A percentile compares a stretch with the other conserved stretches of the same genome.
Conservation (phyloP, 805 yeast species). For the Zygosaccharomyces lentus region DNA sequence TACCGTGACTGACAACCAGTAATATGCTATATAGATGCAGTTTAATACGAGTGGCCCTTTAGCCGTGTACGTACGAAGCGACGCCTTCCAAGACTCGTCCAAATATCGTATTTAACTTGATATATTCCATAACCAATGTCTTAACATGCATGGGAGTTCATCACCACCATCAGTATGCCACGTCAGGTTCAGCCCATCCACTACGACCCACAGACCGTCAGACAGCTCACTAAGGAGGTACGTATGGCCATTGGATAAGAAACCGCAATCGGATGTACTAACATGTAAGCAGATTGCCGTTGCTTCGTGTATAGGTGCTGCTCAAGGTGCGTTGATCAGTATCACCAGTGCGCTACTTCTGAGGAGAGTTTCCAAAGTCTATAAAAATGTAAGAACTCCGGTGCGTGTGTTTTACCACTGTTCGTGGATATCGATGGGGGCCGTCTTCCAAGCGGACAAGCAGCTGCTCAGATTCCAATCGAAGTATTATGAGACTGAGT, state of each 20-base stretch:
- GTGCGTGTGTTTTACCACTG: conserved; percentile 41
- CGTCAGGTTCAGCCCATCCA: conserved; percentile 36
- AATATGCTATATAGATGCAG: neutral
- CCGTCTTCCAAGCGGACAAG: conserved; percentile 42
- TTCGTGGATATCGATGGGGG: conserved; percentile 40
- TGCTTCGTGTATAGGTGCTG: conserved; percentile 41
- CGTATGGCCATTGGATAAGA: conserved; percentile 8
- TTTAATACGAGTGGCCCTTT: neutral
- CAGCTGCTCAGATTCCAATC: conserved; percentile 37
- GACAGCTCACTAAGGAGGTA: conserved; percentile 37
- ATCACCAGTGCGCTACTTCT: conserved; percentile 34
- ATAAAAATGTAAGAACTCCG: conserved; percentile 38
- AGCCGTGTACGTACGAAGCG: conserved; percentile 4
- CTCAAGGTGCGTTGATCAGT: conserved; percentile 41
- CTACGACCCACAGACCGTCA: conserved; percentile 37
- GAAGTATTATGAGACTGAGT: conserved; percentile 34
- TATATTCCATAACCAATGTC: neutral
- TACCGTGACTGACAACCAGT: conserved; percentile 4
- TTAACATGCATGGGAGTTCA: neutral
- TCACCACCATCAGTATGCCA: conserved; percentile 15
- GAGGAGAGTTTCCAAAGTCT: conserved; percentile 35
- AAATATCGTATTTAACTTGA: neutral
- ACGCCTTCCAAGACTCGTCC: neutral
- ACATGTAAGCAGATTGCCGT: conserved; percentile 29
- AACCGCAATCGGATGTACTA: conserved; percentile 8